Percentiles rank a stretch among this genome's conserved stretches.
These are phyloP conservation scores for Ceratocystis lukuohia DNA, from an alignment of 2,329 filamentous ascomycete genomes.

Conservation along the genomic window DNA sequence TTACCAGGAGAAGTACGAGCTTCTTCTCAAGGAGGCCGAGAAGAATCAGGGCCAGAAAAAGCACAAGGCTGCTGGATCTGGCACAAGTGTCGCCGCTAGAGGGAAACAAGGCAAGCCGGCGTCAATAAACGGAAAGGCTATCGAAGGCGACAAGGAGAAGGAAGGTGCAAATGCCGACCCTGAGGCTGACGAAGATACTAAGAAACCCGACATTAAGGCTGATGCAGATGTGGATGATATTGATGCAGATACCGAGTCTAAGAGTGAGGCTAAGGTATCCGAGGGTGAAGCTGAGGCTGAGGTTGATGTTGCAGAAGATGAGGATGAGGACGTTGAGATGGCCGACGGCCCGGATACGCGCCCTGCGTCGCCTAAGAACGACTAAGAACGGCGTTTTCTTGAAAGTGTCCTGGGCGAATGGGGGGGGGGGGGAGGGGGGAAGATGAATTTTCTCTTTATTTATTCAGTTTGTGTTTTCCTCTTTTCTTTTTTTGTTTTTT, in stretches of 20 bases:
- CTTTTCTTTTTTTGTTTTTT: neutral
- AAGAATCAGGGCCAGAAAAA: conserved; percentile 18
- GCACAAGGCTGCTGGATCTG: conserved; percentile 8
- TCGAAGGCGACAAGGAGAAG: conserved; percentile 12
- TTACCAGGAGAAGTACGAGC: conserved; percentile 33
- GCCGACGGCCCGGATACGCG: conserved; percentile 14
- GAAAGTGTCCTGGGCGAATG: neutral
- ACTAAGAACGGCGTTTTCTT: neutral
- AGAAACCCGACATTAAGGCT: conserved; percentile 13
- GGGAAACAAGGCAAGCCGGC: conserved; percentile 9
- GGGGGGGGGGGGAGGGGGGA: neutral
- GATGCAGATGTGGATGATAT: conserved; percentile 4
- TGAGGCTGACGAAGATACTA: conserved; percentile 4
- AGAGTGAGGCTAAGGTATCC: conserved; percentile 14
- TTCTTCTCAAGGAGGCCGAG: conserved; percentile 29
- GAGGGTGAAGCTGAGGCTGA: conserved; percentile 3
- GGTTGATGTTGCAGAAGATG: conserved; percentile 5
- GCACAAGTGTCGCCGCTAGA: neutral
- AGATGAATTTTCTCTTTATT: neutral
- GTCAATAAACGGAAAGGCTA: conserved; percentile 24
- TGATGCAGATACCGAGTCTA: conserved; percentile 10
- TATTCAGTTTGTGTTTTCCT: neutral
- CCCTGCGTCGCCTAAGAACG: conserved; percentile 13
- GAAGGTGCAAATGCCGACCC: conserved; percentile 8
- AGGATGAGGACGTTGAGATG: conserved; percentile 18